A percentile compares a stretch with the other conserved stretches of the same genome.
These are phyloP conservation scores for Sporothrix humicola DNA, from an alignment of 2,329 filamentous ascomycete species.

Conservation along the genomic window DNA sequence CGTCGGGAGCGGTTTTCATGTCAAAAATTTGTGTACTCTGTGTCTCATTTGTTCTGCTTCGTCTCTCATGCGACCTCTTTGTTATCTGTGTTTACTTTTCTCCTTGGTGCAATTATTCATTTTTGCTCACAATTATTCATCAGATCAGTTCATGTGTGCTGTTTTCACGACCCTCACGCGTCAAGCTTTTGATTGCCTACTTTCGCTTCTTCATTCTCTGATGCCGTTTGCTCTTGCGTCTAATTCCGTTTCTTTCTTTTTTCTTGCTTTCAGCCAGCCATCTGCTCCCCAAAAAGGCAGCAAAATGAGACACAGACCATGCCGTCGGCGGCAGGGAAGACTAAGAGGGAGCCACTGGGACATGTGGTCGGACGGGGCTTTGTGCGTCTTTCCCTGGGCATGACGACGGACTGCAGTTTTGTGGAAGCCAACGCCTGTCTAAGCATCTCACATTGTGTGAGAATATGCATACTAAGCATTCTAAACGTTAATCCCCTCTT, in stretches of 20 bases:
- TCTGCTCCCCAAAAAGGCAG: slow-evolving; percentile 13
- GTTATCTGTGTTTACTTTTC: too few species aligned
- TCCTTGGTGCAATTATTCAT: too few species aligned
- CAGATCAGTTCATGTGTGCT: neutral
- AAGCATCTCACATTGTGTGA: neutral
- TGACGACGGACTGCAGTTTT: neutral
- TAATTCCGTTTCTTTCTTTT: neutral
- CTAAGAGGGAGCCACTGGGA: neutral
- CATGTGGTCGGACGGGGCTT: neutral
- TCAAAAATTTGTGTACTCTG: too few species aligned
- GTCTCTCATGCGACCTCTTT: too few species aligned
- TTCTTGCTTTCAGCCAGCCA: slow-evolving; percentile 9
- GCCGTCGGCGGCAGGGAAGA: slow-evolving; percentile 3
- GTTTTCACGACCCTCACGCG: neutral
- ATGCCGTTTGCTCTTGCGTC: neutral
- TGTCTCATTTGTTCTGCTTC: too few species aligned
- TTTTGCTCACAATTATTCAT: too few species aligned
- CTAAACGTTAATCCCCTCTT: neutral
- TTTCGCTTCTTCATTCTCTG: slow-evolving; percentile 6
- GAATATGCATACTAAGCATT: neutral
- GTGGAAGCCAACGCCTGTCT: too few species aligned
- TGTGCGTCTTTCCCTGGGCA: neutral
- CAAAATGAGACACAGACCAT: slow-evolving; percentile 11
- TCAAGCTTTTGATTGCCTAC: neutral
- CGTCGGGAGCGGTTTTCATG: too few species aligned